Evolutionary conservation across 2,329 filamentous ascomycete species (phyloP), one percentile per base, ranked within the genome.

Genomic region (Cladophialophora immunda): DNA sequence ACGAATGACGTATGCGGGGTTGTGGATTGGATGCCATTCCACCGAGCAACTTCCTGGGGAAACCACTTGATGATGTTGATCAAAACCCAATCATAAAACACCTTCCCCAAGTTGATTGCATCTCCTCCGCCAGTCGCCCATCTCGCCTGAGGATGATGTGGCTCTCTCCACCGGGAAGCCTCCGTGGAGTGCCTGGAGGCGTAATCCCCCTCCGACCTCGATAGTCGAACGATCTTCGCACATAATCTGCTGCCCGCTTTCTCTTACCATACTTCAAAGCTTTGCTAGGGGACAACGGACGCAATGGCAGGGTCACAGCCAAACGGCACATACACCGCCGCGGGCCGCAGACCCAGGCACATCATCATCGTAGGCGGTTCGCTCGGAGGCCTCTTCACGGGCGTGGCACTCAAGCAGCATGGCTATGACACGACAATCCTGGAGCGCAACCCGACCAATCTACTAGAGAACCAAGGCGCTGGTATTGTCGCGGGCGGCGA

Each of bases 361-460:
- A 58, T 70, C 58, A 60, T 71, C 53, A 71, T 71, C 13, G 66
- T 73, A 19, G 73, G 73, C 38, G 73, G 73, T 27, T 74, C 72
- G 6, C 64, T 74, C 4, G 68, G 69, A 25, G 73, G 73, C 11
- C 72, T 74, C 36, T 64, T 71, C 19, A 68, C 69, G 13, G 73
- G 73, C 19, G 62, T 74, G 5, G 68, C 68, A 27, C 65, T 74
- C 9, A 72, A 73, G 57, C 65, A 69, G 25, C 66, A 68, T 54
- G 72, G 72, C 41, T 64, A 60, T 38, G 61, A 73, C 62, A 72
- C 72, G 3, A 70, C 64, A 19, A 66, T 73, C 25, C 70, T 74
- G 15, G 72, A 73, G 63, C 70, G 70, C n/a, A 68, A 65, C 32
- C 70, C 71, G 17, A 68, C 65, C 3, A 70, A 66, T 25, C 47